phyloP scores from a whole-genome alignment of 345 rosid species.

The Populus euphratica region DNA sequence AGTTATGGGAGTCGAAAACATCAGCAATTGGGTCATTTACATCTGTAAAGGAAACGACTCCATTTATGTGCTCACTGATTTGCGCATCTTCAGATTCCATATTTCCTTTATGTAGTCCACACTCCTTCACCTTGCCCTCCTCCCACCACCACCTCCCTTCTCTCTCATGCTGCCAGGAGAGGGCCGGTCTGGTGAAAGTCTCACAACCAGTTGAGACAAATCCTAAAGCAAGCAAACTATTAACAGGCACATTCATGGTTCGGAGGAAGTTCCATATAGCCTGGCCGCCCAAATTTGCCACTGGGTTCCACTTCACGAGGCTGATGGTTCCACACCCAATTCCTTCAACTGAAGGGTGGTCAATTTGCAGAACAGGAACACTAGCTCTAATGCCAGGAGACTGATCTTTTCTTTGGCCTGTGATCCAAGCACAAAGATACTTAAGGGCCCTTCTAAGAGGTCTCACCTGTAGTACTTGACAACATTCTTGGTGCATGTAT shows the following conservation, averaged over 20 bases:
- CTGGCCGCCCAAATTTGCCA: too few species aligned
- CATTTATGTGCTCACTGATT: background rate
- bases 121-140: background rate
- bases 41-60: background rate
- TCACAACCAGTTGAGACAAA: background rate
- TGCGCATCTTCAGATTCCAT: background rate
- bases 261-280: background rate
- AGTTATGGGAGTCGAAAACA: background rate
- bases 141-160: background rate
- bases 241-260: background rate
- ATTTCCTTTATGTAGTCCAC: background rate
- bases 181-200: background rate
- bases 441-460: background rate
- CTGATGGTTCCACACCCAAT: background rate
- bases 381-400: background rate
- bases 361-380: too few species aligned
- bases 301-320: background rate
- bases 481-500: background rate
- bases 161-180: background rate
- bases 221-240: too few species aligned
- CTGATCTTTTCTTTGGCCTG: background rate
- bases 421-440: background rate
- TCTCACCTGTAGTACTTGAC: background rate
- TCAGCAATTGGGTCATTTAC: background rate
- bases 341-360: background rate